A percentile compares a stretch with the other conserved stretches of the same genome.
Conservation (phyloP, 2,329 filamentous ascomycete genomes). For the Calonectria pteridis region DNA sequence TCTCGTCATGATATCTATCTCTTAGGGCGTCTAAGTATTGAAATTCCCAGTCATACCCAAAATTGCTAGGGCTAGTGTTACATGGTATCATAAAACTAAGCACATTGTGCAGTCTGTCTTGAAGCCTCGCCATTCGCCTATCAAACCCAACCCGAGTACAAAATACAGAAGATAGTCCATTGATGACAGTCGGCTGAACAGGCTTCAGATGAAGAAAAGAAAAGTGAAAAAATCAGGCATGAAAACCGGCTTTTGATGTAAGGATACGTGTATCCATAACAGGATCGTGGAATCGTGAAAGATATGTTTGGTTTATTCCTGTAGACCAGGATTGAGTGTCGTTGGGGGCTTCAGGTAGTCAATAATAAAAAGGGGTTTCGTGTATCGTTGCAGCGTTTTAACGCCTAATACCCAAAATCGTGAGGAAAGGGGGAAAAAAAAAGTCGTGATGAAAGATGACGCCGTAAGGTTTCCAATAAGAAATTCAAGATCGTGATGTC, state of each 20-base stretch:
- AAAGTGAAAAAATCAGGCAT: constrained; percentile 14
- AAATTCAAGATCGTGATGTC: constrained; percentile 38
- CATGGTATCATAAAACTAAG: constrained; percentile 44
- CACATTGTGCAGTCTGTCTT: constrained; percentile 35
- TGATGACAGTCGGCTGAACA: constrained; percentile 33
- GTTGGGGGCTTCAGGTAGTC: constrained; percentile 26
- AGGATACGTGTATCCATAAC: constrained; percentile 15
- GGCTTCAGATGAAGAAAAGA: constrained; percentile 10
- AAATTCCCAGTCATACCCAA: constrained; percentile 23
- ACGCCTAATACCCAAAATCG: constrained; percentile 8
- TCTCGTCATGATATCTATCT: constrained; percentile 41
- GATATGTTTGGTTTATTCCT: constrained; percentile 1
- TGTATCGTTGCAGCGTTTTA: constrained; percentile 21
- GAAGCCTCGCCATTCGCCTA: constrained; percentile 17
- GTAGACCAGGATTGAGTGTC: constrained; percentile 12
- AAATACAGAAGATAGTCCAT: constrained; percentile 27
- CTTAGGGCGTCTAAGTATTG: constrained; percentile 16
- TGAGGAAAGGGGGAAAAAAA: constrained; percentile 1
- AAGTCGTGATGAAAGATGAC: constrained; percentile 19
- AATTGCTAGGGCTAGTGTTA: constrained; percentile 34
- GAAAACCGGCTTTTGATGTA: constrained; percentile 11
- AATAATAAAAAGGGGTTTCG: neutral
- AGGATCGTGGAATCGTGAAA: constrained; percentile 41
- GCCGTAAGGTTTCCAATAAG: neutral
- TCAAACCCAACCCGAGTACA: constrained; percentile 41